A percentile compares a stretch with the other conserved stretches of the same genome.
These are phyloP conservation scores for Boletus rubescentipes DNA, from an alignment of 768 basidiomycete species.

Conservation along the genomic window DNA sequence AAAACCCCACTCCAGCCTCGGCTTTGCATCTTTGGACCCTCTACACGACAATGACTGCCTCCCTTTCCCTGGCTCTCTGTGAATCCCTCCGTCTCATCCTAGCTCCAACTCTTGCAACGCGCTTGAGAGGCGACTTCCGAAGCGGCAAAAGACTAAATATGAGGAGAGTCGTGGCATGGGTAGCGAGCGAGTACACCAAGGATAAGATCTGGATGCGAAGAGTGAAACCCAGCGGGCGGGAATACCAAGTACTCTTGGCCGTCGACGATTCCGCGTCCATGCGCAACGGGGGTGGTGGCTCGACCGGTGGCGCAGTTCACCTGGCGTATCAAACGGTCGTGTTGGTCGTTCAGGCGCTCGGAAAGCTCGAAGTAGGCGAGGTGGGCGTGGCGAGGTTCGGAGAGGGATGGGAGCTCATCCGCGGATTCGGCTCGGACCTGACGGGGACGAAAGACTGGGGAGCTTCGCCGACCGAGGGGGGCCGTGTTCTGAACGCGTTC, in stretches of 20 bases:
- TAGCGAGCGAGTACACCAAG: slow-evolving; percentile 98
- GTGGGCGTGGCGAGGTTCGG: slow-evolving; percentile 91
- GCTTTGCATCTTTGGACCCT: slow-evolving; percentile 84
- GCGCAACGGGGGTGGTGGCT: slow-evolving; percentile 35
- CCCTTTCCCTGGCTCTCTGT: slow-evolving; percentile 88
- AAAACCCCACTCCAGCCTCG: slow-evolving; percentile 26
- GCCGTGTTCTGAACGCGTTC: slow-evolving; percentile 74
- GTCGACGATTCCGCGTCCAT: slow-evolving; percentile 97
- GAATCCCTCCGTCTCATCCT: slow-evolving; percentile 96
- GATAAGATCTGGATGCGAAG: slow-evolving; percentile 99
- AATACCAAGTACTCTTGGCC: slow-evolving; percentile 93
- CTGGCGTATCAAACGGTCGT: slow-evolving; percentile 93
- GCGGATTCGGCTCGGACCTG: slow-evolving; percentile 83
- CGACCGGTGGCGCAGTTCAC: slow-evolving; percentile 50
- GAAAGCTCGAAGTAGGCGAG: slow-evolving; percentile 93
- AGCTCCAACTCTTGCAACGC: slow-evolving; percentile 90
- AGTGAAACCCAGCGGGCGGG: slow-evolving; percentile 88
- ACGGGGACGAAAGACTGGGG: slow-evolving; percentile 61
- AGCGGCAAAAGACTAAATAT: slow-evolving; percentile 98
- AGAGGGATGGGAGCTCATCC: slow-evolving; percentile 81
- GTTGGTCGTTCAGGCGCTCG: slow-evolving; percentile 86
- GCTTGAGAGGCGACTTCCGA: slow-evolving; percentile 94
- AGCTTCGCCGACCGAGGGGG: slow-evolving; percentile 25
- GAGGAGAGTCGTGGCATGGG: slow-evolving; percentile 98
- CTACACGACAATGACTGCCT: slow-evolving; percentile 88